Base-by-base conservation (phyloP, 2,329 filamentous ascomycete genomes). In the Scortechinia acanthostroma region DNA sequence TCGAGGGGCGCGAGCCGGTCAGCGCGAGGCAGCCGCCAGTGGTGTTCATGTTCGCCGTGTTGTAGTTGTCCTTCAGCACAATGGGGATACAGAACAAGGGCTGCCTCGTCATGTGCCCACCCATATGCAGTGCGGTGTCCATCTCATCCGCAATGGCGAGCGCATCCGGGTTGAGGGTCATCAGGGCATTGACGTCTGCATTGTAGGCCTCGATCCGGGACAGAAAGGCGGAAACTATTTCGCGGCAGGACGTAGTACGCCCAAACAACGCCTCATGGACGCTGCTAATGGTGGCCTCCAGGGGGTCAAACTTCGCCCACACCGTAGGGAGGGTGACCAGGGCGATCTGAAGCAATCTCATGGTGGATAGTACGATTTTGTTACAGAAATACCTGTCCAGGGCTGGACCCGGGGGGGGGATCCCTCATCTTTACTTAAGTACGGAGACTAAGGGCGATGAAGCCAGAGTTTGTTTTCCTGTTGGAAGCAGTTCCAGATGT, bases 21-120 rank as follows among this genome's bases (percentile, higher is more conserved):
- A 85, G 60, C 3, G 68, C 73, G 4, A 69, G 52, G 48, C 65
- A 73, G 3, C 70, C 76, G 0, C 73, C 78, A 0, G 77, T 83
- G 1, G 80, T 84, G 37, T 70, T 70, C 58, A 79, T 71, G 17
- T 70, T 68, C 0, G 57, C 50, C 0, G 76, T 75, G 46, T 80
- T 72, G 53, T 73, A 81, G 53, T 83, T 85, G 58, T 85, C 80
- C 56, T 85, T 85, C 4, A 84, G 59, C 3, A 85, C 54, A 13
- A 82, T 58, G 0, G 80, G 80, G 16, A 85, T 65, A 53, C 80
- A 80, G 55, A 83, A 78, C 1, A 85, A 62, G 1, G 68, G 54
- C 1, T 69, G 72, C 0, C 69, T 70, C 20, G 64, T 61, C 53
- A 79, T 76, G 2, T 70, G 70, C 2, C 63, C 54, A 2, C 64